Evolutionary conservation across 2,329 filamentous ascomycete species (phyloP).

Genomic region (Aspergillus jensenii): DNA sequence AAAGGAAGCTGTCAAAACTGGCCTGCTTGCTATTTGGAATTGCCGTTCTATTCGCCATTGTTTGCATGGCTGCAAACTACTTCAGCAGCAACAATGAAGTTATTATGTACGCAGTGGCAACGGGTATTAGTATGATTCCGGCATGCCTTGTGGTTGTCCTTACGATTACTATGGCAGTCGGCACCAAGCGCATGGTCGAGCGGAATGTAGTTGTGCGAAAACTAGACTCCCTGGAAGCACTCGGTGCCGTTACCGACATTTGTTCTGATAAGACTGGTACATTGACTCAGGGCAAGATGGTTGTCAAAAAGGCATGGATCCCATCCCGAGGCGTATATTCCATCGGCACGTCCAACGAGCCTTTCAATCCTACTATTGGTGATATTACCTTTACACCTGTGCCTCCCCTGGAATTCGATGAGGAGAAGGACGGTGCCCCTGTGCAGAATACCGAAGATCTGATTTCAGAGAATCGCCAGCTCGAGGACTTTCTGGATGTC

Average conservation of each 20-base stretch:
- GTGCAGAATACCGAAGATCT: constrained; percentile 31
- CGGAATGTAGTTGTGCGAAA: constrained; percentile 60
- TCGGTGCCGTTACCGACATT: constrained; percentile 62
- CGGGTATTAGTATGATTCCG: constrained; percentile 61
- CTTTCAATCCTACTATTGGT: too few relatives aligned
- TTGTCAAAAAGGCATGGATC: too few relatives aligned
- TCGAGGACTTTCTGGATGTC: constrained; percentile 61
- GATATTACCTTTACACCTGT: constrained; percentile 12
- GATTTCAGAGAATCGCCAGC: constrained; percentile 45
- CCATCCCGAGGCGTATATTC: too few relatives aligned
- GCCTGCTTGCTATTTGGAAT: constrained; percentile 66
- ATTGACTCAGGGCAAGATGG: constrained; percentile 59
- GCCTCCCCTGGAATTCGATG: constrained; percentile 30
- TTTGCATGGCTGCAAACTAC: constrained; percentile 65
- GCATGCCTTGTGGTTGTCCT: constrained; percentile 64
- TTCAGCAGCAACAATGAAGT: constrained; percentile 57
- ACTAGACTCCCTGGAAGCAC: constrained; percentile 57
- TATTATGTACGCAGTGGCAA: constrained; percentile 64
- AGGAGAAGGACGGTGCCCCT: constrained; percentile 23
- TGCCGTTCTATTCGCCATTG: constrained; percentile 67
- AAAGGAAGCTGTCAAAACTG: constrained; percentile 68
- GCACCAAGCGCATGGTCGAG: constrained; percentile 59
- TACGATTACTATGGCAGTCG: constrained; percentile 67
- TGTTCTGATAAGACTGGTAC: constrained; percentile 62
- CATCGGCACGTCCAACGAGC: too few relatives aligned